Evolutionary conservation across 768 basidiomycete species (phyloP).

Genomic region (Trametes cubensis): DNA sequence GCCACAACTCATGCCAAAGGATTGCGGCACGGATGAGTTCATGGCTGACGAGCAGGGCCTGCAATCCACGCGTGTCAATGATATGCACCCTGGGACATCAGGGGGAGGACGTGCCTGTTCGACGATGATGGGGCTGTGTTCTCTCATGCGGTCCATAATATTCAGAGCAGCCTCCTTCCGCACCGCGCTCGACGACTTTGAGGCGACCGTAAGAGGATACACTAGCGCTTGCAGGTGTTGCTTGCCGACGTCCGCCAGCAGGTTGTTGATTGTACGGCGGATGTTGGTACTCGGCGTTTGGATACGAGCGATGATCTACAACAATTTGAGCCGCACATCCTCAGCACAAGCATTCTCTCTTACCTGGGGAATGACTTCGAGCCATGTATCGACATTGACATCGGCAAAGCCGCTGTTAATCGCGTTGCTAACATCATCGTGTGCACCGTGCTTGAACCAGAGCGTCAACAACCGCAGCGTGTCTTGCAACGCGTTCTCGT

Average conservation of each 20-base stretch:
- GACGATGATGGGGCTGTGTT: conserved; percentile 86
- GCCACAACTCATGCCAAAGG: conserved; percentile 98
- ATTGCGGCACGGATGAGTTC: conserved; percentile 99
- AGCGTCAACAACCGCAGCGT: conserved; percentile 89
- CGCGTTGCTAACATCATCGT: conserved; percentile 86
- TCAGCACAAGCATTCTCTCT: conserved; percentile 2
- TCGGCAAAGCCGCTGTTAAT: conserved; percentile 85
- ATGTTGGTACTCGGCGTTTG: conserved; percentile 91
- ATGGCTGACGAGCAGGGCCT: conserved; percentile 87
- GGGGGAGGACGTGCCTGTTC: conserved; percentile 61
- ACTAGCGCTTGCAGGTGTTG: conserved; percentile 97
- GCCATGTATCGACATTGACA: conserved; percentile 96
- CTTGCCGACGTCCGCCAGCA: conserved; percentile 91
- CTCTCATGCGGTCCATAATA: conserved; percentile 93
- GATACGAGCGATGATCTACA: conserved; percentile 94
- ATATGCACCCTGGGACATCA: background rate
- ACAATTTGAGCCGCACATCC: background rate
- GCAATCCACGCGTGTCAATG: conserved; percentile 8
- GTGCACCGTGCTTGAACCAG: conserved; percentile 97
- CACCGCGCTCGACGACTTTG: conserved; percentile 86
- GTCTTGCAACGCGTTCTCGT: conserved; percentile 91
- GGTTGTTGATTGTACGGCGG: conserved; percentile 82
- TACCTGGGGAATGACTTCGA: conserved; percentile 98
- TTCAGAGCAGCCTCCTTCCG: conserved; percentile 80
- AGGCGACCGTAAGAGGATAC: conserved; percentile 94